Base-by-base conservation (phyloP, 805 yeast genomes). In the Kodamaea lidongshanica region DNA sequence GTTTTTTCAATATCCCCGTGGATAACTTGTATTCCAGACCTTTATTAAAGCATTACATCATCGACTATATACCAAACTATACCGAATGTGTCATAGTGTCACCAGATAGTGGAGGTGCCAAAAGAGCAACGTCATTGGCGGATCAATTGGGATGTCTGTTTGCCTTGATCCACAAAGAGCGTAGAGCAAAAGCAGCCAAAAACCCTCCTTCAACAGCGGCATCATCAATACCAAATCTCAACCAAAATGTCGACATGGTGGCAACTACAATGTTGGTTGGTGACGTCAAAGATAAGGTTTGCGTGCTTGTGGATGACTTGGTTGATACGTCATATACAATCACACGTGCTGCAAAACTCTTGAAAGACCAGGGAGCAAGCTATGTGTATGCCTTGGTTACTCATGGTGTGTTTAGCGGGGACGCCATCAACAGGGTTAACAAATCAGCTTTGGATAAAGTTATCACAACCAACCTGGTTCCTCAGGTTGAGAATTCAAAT, bases 81-180 rank as follows among this genome's bases (percentile, higher is more conserved):
- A 74, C 74, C 42, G 80, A 87, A 23, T 82, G 89, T 23, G 95
- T 92, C 6, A 77, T 92, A 45, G 96, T 92, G 19, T 86, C 96
- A 1, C 99, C 99, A 0, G 99, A 92, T 58, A 92, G 96, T 13
- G 99, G 99, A 50, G 99, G 99, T 39, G 99, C 98, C 28, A 92
- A 92, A 56, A 67, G 98, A 42, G 96, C 98, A 18, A 84, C 95
- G 1, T 80, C 89, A 1, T 72, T 92, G 38, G 98, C 98, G 2
- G 99, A 92, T 58, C 73, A 82, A 1, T 61, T 92, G 35, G 87
- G 85, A 12, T 72, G 92, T 64, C 73, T 87, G 15, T 88, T 92
- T 63, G 98, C 99, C 0, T 66, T 92, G 56, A 87, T 92, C 41
- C 97, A 92, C 59, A 92, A 92, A 58, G 98, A 92, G 52, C 69